Base-by-base conservation (phyloP, 495 filamentous ascomycete genomes). In the Trichodelitschia bisporula region DNA sequence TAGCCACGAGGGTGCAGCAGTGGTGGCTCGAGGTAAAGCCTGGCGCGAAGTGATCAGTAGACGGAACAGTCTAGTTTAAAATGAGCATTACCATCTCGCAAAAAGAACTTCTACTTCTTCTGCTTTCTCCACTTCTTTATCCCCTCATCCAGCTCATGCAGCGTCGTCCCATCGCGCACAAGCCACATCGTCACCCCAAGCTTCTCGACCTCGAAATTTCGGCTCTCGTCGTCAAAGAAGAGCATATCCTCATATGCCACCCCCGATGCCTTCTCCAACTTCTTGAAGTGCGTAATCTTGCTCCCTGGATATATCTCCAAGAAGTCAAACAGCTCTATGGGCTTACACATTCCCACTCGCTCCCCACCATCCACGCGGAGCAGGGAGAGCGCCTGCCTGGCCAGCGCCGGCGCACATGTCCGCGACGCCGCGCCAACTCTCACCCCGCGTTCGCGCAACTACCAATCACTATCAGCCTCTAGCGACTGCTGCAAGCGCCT, bases 291-390 rank as follows among this genome's bases (percentile, higher is more conserved):
- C 45, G 67, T 62, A 12, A 72, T 69, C 62, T 97, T 97, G 36
- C 59, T 74, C 1, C 67, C 70, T 0, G 84, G 80, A 45, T 83
- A 95, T 24, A 93, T 92, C 58, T 93, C 77, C 28, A 89, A 38
- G n/a, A 59, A 53, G 36, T 86, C 77, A 45, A 95, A 95, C 43
- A 71, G 70, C 1, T 78, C 72, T 4, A 80, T 56, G 2, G 76
- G 65, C 32, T 57, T 39, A 3, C 26, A 32, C 6, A 14, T 16
- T 8, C 9, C 10, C 9, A 19, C 19, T 12, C 38, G 26, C 10
- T 24, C 23, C 3, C 31, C 20, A 4, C 57, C 60, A 33, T 72
- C 62, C 14, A 86, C 54, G 40, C 70, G 63, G 6, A 93, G 54
- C 15, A 73, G 53, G 41, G 67, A 71, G 14, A 97, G 62, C 57